Percentiles rank a stretch among this genome's conserved stretches.
Conservation (phyloP, 495 filamentous ascomycete species). For the Podospora bellae-mahoneyi region DNA sequence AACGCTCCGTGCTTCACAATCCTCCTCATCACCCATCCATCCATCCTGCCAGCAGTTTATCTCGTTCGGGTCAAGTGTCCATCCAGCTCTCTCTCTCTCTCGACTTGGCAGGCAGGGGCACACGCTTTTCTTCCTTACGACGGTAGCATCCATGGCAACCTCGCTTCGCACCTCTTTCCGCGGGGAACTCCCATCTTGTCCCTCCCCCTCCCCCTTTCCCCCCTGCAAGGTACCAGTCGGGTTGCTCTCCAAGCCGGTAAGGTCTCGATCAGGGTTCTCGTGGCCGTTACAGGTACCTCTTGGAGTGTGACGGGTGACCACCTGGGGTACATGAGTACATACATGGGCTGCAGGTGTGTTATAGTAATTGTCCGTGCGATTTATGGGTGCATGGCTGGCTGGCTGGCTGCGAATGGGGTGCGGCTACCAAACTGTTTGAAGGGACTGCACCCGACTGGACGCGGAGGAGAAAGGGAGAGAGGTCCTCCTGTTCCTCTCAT, state of each 20-base stretch:
- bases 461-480: neutral
- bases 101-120: slow-evolving; percentile 24
- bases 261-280: slow-evolving; percentile 16
- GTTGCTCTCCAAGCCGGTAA: slow-evolving; percentile 17
- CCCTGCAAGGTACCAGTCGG: slow-evolving; percentile 24
- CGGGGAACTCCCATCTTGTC: slow-evolving; percentile 20
- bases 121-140: neutral
- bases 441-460: slow-evolving; percentile 30
- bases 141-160: slow-evolving; percentile 15
- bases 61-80: too few species aligned
- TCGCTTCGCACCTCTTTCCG: slow-evolving; percentile 29
- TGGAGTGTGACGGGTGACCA: slow-evolving; percentile 23
- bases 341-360: slow-evolving; percentile 20
- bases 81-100: slow-evolving; percentile 7
- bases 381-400: too few species aligned
- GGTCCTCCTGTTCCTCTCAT: slow-evolving; percentile 1
- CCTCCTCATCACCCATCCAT: neutral
- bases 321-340: slow-evolving; percentile 22
- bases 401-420: slow-evolving; percentile 24
- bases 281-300: slow-evolving; percentile 9
- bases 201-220: too few species aligned
- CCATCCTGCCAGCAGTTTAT: too few species aligned
- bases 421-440: slow-evolving; percentile 26
- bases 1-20: neutral
- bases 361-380: slow-evolving; percentile 27